phyloP scores from a whole-genome alignment of 192 early-diverging fungal genomes.

The Gryganskiella cystojenkinii region DNA sequence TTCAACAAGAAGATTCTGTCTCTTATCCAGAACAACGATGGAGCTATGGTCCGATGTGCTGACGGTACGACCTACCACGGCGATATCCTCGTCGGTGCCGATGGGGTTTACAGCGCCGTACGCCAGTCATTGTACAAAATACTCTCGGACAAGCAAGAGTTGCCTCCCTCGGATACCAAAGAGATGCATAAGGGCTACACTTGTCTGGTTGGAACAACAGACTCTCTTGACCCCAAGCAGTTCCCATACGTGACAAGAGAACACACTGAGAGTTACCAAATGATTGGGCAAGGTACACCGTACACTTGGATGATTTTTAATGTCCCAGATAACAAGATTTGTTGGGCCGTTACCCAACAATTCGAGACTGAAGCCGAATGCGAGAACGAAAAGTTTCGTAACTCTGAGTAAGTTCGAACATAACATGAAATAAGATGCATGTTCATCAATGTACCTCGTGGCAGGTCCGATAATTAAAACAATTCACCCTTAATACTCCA shows the following conservation, averaged over 20 bases:
- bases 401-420: too few relatives aligned
- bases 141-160: not conserved
- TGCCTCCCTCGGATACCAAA: not conserved
- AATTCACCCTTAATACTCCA: too few relatives aligned
- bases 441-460: too few relatives aligned
- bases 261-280: not conserved
- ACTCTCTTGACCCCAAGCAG: not conserved
- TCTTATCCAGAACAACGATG: slow-evolving; percentile 1
- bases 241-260: not conserved
- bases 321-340: slow-evolving; percentile 1
- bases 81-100: slow-evolving; percentile 12
- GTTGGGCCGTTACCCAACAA: not conserved
- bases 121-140: slow-evolving; percentile 7
- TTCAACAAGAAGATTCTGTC: slow-evolving; percentile 13
- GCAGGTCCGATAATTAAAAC: too few relatives aligned
- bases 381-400: too few relatives aligned
- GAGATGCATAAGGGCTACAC: slow-evolving; percentile 7
- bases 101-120: slow-evolving; percentile 4
- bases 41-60: not conserved
- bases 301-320: slow-evolving; percentile 3
- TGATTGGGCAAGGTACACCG: not conserved
- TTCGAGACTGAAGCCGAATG: not conserved
- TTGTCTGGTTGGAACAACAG: slow-evolving; percentile 3
- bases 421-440: too few relatives aligned
- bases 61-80: slow-evolving; percentile 5